Evolutionary conservation across 2,329 filamentous ascomycete species (phyloP), one percentile per base, ranked within the genome.

Genomic region (Aspergillus pseudoterreus): DNA sequence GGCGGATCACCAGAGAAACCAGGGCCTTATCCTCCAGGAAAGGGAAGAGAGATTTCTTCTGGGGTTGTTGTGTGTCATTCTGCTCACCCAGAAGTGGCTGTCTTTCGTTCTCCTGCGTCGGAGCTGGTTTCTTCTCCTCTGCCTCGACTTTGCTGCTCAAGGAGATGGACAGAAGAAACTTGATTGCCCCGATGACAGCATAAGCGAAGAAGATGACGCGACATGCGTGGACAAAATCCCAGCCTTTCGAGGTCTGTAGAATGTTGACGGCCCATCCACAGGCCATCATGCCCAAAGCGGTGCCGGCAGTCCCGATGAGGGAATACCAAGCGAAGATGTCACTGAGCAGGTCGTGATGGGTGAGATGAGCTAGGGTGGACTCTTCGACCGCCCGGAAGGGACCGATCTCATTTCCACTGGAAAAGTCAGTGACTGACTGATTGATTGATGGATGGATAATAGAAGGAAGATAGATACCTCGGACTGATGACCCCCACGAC

Each of bases 331-430:
- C 78, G 52, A 86, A 72, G n/a, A 87, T 82, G 65, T 87, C 83
- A 12, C 82, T 73, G 43, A 84, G 71, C 1, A 77, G 79, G 27
- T 74, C 67, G 0, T 78, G 74, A 0, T 70, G 75, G 0, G 82
- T 85, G 42, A 87, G 72, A 61, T 86, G 82, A 4, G 82, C 81
- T 6, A 87, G 63, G 32, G 80, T 82, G 0, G 80, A 83, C 71
- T 87, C 84, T 62, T 87, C 85, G 30, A 88, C 81, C 3, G 82
- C 82, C 35, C 84, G 74, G 57, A 87, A 87, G 0, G 85, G 84
- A 0, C 84, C 85, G 62, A 87, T 85, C 57, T 87, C 85, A 14
- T 82, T 79, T 6, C 84, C 84, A 58, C 69, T 71, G 24, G 21
- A 8, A 39, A 15, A 30, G 35, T n/a, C 6, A 19, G 19, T 35